Evolutionary conservation across 352 stramenopile genomes (phyloP).

Genomic region (Pythium brachiatum): DNA sequence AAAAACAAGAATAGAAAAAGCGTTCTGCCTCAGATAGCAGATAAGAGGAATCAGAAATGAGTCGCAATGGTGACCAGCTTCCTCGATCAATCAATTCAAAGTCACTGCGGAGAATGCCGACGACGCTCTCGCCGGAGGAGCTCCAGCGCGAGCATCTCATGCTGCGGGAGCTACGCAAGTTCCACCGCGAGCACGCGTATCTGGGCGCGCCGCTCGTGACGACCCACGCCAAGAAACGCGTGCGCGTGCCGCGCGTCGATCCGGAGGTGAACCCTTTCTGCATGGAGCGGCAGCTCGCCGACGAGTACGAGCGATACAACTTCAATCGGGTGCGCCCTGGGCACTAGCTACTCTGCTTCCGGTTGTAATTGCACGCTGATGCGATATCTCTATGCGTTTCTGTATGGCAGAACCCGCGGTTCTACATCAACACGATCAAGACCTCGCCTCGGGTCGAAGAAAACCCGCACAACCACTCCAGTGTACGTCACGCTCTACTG

Average conservation of each 20-base stretch:
- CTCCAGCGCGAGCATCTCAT: slow-evolving; percentile 58
- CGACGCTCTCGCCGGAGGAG: slow-evolving; percentile 16
- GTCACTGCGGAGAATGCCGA: background rate
- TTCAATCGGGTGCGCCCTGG: slow-evolving; percentile 48
- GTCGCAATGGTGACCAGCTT: background rate
- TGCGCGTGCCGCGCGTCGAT: slow-evolving; percentile 55
- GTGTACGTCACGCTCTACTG: slow-evolving; percentile 33
- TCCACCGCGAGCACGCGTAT: slow-evolving; percentile 48
- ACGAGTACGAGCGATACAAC: slow-evolving; percentile 67
- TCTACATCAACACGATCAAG: slow-evolving; percentile 58
- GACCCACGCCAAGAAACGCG: slow-evolving; percentile 59
- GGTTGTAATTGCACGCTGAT: too few species aligned
- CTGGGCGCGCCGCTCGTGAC: slow-evolving; percentile 39
- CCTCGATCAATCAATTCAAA: background rate
- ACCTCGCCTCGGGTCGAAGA: slow-evolving; percentile 40
- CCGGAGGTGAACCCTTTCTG: slow-evolving; percentile 72
- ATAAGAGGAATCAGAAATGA: slow-evolving; percentile 13
- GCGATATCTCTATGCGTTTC: too few species aligned
- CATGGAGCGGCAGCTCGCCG: slow-evolving; percentile 65
- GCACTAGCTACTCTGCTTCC: too few species aligned
- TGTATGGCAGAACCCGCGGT: slow-evolving; percentile 55
- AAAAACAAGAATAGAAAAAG: background rate
- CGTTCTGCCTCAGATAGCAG: background rate
- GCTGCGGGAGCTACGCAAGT: slow-evolving; percentile 66
- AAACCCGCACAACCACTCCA: slow-evolving; percentile 77